Evolutionary conservation across 352 stramenopile species (phyloP).

Genomic region (Phytophthora podocarpi): DNA sequence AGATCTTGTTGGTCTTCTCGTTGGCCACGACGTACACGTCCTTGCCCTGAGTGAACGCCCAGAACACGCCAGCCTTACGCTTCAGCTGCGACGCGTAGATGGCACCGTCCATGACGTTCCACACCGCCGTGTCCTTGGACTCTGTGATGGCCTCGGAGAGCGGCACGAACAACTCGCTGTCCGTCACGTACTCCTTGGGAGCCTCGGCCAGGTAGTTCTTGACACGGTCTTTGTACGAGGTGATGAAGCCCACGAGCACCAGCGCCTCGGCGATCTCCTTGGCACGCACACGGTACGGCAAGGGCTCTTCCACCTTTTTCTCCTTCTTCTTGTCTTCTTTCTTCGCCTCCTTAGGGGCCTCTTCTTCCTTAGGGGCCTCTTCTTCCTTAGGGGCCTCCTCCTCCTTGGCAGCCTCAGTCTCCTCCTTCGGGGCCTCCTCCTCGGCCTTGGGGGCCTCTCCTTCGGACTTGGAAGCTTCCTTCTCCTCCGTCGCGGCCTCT

Average conservation of each 20-base stretch:
- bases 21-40: conserved; percentile 55
- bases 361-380: conserved; percentile 18
- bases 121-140: conserved; percentile 39
- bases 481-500: conserved; percentile 10
- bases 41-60: conserved; percentile 60
- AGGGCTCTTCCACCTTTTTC: conserved; percentile 35
- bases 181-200: conserved; percentile 46
- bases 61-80: conserved; percentile 64
- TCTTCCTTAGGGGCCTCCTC: conserved; percentile 23
- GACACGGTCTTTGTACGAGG: conserved; percentile 50
- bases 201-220: conserved; percentile 44
- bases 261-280: conserved; percentile 48
- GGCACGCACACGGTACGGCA: conserved; percentile 35
- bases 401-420: conserved; percentile 11
- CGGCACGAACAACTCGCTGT: conserved; percentile 56
- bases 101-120: conserved; percentile 40
- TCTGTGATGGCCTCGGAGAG: conserved; percentile 41
- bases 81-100: conserved; percentile 53
- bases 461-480: conserved; percentile 8
- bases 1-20: conserved; percentile 49
- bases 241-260: conserved; percentile 44
- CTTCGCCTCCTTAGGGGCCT: conserved; percentile 24
- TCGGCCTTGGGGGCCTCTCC: conserved; percentile 15
- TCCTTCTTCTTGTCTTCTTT: conserved; percentile 31
- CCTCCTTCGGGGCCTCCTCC: conserved; percentile 10